A percentile compares a stretch with the other conserved stretches of the same genome.
Evolutionary conservation across 768 basidiomycete species (phyloP).

Genomic region (Kwoniella dejecticola): DNA sequence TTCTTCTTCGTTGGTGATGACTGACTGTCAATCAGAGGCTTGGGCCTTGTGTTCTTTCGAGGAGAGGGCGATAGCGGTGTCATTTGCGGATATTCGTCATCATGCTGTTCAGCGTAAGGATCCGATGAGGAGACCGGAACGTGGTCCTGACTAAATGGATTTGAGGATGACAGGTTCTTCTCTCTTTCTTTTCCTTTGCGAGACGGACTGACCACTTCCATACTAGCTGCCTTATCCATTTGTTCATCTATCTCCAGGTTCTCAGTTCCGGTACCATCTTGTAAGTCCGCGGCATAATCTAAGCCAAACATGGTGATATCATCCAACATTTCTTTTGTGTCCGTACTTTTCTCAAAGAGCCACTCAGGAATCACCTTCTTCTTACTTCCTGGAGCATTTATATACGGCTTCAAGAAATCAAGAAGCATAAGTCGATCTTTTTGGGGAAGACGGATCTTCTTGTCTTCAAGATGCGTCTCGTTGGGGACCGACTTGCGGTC

Average conservation of each 20-base stretch:
- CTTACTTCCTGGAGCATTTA: constrained; percentile 17
- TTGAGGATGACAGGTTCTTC: too few relatives aligned
- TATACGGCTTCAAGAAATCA: constrained; percentile 27
- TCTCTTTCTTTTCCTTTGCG: too few relatives aligned
- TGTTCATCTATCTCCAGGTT: neutral
- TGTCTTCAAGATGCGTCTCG: too few relatives aligned
- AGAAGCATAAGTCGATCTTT: neutral
- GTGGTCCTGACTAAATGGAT: too few relatives aligned
- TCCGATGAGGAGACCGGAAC: too few relatives aligned
- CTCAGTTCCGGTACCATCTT: neutral
- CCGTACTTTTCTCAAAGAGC: constrained; percentile 34
- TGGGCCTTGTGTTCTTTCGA: neutral
- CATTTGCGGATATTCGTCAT: neutral
- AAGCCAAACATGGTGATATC: constrained; percentile 37
- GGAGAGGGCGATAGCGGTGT: neutral
- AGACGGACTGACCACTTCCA: too few relatives aligned
- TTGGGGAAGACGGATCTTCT: too few relatives aligned
- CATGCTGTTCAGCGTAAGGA: too few relatives aligned
- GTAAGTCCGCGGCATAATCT: constrained; percentile 10
- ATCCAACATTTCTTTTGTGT: constrained; percentile 19
- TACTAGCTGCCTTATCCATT: neutral
- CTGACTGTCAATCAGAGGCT: too few relatives aligned
- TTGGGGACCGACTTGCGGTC: too few relatives aligned
- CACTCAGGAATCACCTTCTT: constrained; percentile 37
- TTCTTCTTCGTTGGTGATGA: too few relatives aligned